phyloP scores from a whole-genome alignment of 2,329 filamentous ascomycete species.

The Ophidiomyces ophidiicola region DNA sequence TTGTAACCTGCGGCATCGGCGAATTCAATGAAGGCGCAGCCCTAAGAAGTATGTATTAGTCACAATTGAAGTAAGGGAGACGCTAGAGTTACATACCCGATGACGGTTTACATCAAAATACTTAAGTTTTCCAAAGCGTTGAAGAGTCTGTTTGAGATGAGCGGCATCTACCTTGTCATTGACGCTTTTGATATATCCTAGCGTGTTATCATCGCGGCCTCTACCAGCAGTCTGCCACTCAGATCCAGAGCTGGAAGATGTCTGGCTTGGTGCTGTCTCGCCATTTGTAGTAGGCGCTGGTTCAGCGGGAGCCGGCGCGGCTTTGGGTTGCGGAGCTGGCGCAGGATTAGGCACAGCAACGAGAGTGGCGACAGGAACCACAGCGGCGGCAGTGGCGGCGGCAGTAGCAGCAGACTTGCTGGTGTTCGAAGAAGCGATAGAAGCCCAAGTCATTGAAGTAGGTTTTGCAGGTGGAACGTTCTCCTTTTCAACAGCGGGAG shows the following conservation, averaged over 20 bases:
- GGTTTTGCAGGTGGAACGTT: slow-evolving; percentile 38
- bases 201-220: slow-evolving; percentile 63
- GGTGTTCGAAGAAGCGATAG: slow-evolving; percentile 41
- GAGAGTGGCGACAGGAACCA: slow-evolving; percentile 22
- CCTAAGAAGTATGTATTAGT: slow-evolving; percentile 42
- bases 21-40: slow-evolving; percentile 95
- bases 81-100: slow-evolving; percentile 51
- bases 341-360: slow-evolving; percentile 23
- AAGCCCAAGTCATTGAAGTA: slow-evolving; percentile 52
- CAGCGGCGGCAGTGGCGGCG: slow-evolving; percentile 25
- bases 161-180: slow-evolving; percentile 72
- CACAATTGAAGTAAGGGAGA: slow-evolving; percentile 2
- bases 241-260: slow-evolving; percentile 51
- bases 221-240: slow-evolving; percentile 82
- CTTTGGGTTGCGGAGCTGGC: slow-evolving; percentile 29
- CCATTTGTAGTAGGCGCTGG: slow-evolving; percentile 37
- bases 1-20: slow-evolving; percentile 67
- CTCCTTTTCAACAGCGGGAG: slow-evolving; percentile 43
- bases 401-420: slow-evolving; percentile 26
- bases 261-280: slow-evolving; percentile 59
- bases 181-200: slow-evolving; percentile 91
- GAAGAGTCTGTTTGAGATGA: slow-evolving; percentile 57
- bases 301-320: slow-evolving; percentile 25
- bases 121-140: slow-evolving; percentile 53
- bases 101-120: slow-evolving; percentile 53